These are phyloP conservation scores for Cunninghamia lanceolata DNA, from an alignment of 75 land plant genomes.

Conservation along the genomic window DNA sequence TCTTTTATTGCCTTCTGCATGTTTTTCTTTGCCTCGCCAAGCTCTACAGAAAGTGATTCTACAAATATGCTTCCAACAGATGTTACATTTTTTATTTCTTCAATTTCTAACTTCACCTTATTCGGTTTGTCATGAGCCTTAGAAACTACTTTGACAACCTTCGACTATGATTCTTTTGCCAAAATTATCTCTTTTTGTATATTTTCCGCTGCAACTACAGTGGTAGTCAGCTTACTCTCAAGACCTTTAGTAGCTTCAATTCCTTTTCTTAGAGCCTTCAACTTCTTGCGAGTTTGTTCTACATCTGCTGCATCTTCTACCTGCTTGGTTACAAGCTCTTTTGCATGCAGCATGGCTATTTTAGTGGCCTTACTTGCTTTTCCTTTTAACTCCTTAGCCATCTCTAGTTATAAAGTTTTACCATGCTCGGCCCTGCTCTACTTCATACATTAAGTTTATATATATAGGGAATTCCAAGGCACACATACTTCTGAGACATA, in stretches of 20 bases:
- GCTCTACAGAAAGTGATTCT: constrained; percentile 39
- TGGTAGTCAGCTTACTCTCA: constrained; percentile 13
- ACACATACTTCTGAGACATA: no score
- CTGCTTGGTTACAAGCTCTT: constrained; percentile 33
- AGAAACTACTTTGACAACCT: constrained; percentile 10
- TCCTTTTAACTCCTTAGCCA: constrained; percentile 38
- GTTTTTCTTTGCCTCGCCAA: constrained; percentile 53
- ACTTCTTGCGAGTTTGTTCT: constrained; percentile 1
- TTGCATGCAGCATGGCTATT: constrained; percentile 33
- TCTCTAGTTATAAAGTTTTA: no score
- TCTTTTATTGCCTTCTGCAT: constrained; percentile 57
- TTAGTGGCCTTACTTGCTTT: constrained; percentile 34
- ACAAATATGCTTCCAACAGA: constrained; percentile 19
- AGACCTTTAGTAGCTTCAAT: constrained; percentile 20
- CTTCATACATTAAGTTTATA: no score
- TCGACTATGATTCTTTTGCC: constrained; percentile 13
- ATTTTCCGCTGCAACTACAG: constrained; percentile 15
- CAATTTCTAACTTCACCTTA: constrained; percentile 4
- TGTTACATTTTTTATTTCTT: constrained; percentile 35
- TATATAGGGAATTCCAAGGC: no score
- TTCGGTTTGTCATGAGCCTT: constrained; percentile 9
- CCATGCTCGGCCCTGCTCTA: no score
- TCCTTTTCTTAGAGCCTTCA: constrained; percentile 19
- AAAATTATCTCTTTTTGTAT: constrained; percentile 13
- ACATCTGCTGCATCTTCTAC: constrained; percentile 28